A percentile compares a stretch with the other conserved stretches of the same genome.
These are phyloP conservation scores for Solanum lycopersicoides DNA, from an alignment of 257 asterid genomes.

Conservation along the genomic window DNA sequence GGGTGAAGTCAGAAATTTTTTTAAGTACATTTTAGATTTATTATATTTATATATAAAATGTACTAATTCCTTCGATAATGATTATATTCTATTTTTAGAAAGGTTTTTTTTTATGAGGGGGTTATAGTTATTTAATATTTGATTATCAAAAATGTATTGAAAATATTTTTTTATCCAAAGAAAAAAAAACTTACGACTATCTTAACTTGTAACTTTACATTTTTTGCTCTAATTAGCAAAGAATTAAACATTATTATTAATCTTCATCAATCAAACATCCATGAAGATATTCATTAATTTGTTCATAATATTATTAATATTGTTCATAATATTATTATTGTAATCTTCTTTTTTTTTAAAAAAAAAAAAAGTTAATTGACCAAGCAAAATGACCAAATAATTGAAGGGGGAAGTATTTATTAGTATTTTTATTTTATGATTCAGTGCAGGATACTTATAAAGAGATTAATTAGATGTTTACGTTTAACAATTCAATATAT, in stretches of 20 bases:
- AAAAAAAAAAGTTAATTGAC: background rate
- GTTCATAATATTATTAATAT: background rate
- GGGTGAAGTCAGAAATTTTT: no score
- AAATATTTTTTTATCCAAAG: background rate
- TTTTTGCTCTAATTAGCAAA: background rate
- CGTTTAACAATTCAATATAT: background rate
- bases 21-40: no score
- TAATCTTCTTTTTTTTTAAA: background rate
- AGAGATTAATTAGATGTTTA: background rate
- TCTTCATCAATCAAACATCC: background rate
- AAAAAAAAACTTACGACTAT: background rate
- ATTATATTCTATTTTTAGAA: background rate
- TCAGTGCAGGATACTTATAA: background rate
- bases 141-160: background rate
- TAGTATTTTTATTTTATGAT: background rate
- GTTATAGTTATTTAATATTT: background rate
- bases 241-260: background rate
- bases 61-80: background rate
- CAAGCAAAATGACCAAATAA: background rate
- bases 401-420: background rate
- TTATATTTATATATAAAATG: background rate
- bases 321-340: background rate
- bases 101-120: background rate
- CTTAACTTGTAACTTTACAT: background rate
- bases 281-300: background rate